Base-by-base conservation (phyloP, 805 yeast genomes). In the Yarrowia sp. region DNA sequence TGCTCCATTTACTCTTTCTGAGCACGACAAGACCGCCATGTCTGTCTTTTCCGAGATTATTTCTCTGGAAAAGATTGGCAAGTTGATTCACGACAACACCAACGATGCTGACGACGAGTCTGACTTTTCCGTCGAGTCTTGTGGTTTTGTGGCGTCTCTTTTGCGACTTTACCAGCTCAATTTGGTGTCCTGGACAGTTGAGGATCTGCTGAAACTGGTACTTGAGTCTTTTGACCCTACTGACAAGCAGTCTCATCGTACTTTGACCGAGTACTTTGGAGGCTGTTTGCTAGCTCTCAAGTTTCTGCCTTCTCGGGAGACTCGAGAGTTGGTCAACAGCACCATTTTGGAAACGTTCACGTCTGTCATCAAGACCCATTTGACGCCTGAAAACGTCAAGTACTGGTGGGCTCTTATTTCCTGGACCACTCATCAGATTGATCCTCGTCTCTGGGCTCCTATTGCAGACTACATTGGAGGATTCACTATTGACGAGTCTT, bases 361-460 rank as follows among this genome's bases (percentile, higher is more conserved):
- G 7, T 68, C 72, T 0, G 80, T 86, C 4, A 78, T 90, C 35
- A 77, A 79, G 7, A 76, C 80, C 35, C 90, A 87, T 51, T 74
- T 93, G 64, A 83, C 90, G 0, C 96, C 91, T 3, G 95, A 92
- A 33, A 87, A 86, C 3, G 75, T 81, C 40, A 82, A 81, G 19
- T 84, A 89, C 43, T 95, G 98, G 98, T 80, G 80, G 36, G 82
- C 90, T 0, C 82, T 90, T 58, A 79, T 87, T 3, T 87, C 90
- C 87, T 88, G 91, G 89, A 71, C 85, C 1, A 88, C 91, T 0
- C 74, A 84, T 0, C 86, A 83, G 68, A 78, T 85, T 40, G 80
- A 74, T 44, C 65, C 67, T 41, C 82, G 97, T 71, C 81, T 97
- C 66, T 81, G 83, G 64, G 85, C 87, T 14, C 79, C 80, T 12